Evolutionary conservation across 1,139 yeast genomes (phyloP), one percentile per base, ranked within the genome.

Genomic region (Candida frijolesensis): DNA sequence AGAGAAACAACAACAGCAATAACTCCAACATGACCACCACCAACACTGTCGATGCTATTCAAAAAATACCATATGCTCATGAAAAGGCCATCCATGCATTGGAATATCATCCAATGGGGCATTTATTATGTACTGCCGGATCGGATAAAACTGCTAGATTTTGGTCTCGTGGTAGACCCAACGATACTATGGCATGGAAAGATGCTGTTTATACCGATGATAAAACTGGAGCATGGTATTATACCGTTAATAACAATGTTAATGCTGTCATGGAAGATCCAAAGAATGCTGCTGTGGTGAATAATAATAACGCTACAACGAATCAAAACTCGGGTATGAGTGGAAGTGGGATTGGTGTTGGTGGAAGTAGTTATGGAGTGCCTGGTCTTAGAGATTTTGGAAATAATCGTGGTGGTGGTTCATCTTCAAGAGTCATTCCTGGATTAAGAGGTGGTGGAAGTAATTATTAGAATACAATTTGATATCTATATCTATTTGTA

Each of bases 61-160:
- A 86, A 63, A 75, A 75, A 32, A 87, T 94, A 42, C 97, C 97
- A 1, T 86, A 81, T 67, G 99, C 98, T 0, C 99, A 94, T 65
- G 97, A 92, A 63, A 88, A 89, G 70, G 95, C 97, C 3, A 85
- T 94, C 47, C 91, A 94, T 70, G 83, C 96, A 2, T 69, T 94
- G 54, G 95, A 92, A 58, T 94, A 91, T 63, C 97, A 92, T 68
- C 98, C 98, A 3, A 75, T 89, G 61, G 99, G 99, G 2, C 98
- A 94, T 68, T 74, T 92, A 49, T 75, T 94, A 44, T 87, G 96
- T 53, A 85, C 97, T 14, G 98, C 97, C 0, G 94, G 97, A 27
- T 91, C 95, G 53, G 99, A 94, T 68, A 82, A 95, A 63, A 84
- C 95, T 11, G 90, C 96, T n/a, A 73, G 97, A 54, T 89, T 94